phyloP scores from a whole-genome alignment of 2,329 filamentous ascomycete genomes.

The Claviceps quebecensis region DNA sequence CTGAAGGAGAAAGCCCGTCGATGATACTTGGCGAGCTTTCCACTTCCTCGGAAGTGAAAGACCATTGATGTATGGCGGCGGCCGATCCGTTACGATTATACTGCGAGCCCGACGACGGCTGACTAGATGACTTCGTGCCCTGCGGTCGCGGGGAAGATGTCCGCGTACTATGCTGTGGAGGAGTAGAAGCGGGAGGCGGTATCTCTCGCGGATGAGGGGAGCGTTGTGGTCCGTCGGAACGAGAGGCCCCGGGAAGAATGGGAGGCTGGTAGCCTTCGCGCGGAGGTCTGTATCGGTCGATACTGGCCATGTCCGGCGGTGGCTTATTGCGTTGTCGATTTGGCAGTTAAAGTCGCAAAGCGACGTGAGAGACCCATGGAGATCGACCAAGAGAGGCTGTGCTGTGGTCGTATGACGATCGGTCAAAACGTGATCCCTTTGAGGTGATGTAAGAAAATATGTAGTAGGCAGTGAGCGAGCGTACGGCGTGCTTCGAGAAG shows the following conservation, averaged over 20 bases:
- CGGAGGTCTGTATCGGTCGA: constrained; percentile 43
- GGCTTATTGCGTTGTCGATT: constrained; percentile 12
- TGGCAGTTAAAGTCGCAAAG: constrained; percentile 10
- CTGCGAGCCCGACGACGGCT: constrained; percentile 26
- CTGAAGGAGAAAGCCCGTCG: constrained; percentile 61
- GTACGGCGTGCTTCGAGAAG: neutral
- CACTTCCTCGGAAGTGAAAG: constrained; percentile 74
- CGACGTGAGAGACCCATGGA: constrained; percentile 13
- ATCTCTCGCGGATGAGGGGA: constrained; percentile 41
- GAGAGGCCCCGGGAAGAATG: constrained; percentile 23
- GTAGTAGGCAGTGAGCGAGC: neutral
- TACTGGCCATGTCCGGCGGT: constrained; percentile 37
- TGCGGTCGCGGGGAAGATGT: constrained; percentile 40
- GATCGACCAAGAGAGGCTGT: constrained; percentile 3
- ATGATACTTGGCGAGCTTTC: constrained; percentile 69
- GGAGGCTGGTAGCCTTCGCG: constrained; percentile 45
- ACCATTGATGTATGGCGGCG: constrained; percentile 55
- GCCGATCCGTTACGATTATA: constrained; percentile 24
- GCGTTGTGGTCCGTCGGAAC: constrained; percentile 31
- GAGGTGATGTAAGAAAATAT: neutral
- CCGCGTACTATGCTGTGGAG: constrained; percentile 40
- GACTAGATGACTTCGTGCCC: constrained; percentile 27
- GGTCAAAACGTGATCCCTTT: neutral
- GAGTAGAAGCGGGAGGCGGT: constrained; percentile 47
- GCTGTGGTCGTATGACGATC: neutral